Conservation (phyloP, 352 stramenopile species). For the Hyaloperonospora brassicae region DNA sequence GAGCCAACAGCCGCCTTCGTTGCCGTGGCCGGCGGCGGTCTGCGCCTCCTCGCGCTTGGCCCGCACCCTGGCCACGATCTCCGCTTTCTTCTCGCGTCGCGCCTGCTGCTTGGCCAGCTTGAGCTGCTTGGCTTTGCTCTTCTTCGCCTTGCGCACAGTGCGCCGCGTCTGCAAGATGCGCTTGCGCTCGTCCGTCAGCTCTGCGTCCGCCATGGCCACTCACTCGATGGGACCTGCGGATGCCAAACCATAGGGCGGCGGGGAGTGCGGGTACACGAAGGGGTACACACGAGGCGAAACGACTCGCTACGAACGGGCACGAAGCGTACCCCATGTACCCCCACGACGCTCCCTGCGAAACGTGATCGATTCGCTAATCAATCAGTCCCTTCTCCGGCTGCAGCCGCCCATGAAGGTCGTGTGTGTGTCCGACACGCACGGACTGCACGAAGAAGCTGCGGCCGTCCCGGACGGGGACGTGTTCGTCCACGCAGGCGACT, state of each 20-base stretch:
- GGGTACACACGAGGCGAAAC: too few species aligned
- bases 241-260: too few species aligned
- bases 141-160: slow-evolving; percentile 77
- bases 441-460: slow-evolving; percentile 58
- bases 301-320: too few species aligned
- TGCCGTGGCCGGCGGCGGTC: slow-evolving; percentile 12
- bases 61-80: slow-evolving; percentile 70
- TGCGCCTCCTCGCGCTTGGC: slow-evolving; percentile 58
- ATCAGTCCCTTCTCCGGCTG: too few species aligned
- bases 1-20: slow-evolving; percentile 56
- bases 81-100: slow-evolving; percentile 65
- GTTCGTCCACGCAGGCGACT: slow-evolving; percentile 85
- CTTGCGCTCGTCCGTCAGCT: slow-evolving; percentile 26
- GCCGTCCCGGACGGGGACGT: slow-evolving; percentile 72
- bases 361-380: too few species aligned
- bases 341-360: too few species aligned
- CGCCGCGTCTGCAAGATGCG: slow-evolving; percentile 44
- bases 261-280: too few species aligned
- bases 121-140: slow-evolving; percentile 56
- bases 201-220: slow-evolving; percentile 17
- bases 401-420: slow-evolving; percentile 69
- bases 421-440: slow-evolving; percentile 72
- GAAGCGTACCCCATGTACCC: too few species aligned
- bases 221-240: too few species aligned
- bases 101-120: slow-evolving; percentile 57